Percentiles rank a stretch among this genome's conserved stretches.
phyloP scores from a whole-genome alignment of 192 early-diverging fungal genomes.

The Coemansia sp. region DNA sequence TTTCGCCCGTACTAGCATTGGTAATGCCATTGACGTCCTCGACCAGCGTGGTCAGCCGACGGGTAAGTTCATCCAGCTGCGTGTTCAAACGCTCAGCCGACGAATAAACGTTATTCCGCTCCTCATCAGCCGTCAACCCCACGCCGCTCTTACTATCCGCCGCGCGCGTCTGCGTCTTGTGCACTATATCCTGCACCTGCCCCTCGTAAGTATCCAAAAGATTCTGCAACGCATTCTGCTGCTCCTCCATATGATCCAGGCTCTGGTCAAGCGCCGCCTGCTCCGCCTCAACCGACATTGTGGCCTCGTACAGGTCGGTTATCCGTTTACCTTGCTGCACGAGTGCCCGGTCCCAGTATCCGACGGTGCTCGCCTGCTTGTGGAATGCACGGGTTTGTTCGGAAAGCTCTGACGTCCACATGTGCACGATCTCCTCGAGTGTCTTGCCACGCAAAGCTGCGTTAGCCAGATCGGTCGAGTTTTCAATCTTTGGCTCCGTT shows the following conservation, averaged over 20 bases:
- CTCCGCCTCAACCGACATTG: conserved; percentile 67
- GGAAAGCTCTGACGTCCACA: conserved; percentile 86
- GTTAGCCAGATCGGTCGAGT: conserved; percentile 46
- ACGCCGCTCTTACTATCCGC: conserved; percentile 42
- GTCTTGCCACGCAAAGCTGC: conserved; percentile 60
- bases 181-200: conserved; percentile 43
- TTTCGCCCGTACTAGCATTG: conserved; percentile 15
- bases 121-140: conserved; percentile 69
- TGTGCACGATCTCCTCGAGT: conserved; percentile 86
- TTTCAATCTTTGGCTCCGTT: conserved; percentile 57
- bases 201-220: conserved; percentile 80
- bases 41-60: conserved; percentile 75
- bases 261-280: conserved; percentile 82
- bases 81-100: conserved; percentile 83
- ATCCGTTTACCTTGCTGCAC: conserved; percentile 83
- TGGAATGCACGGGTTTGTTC: conserved; percentile 80
- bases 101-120: conserved; percentile 81
- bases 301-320: conserved; percentile 68
- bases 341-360: conserved; percentile 80
- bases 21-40: conserved; percentile 77
- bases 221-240: conserved; percentile 77
- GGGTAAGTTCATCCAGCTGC: conserved; percentile 83
- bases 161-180: conserved; percentile 56
- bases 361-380: conserved; percentile 76
- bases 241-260: conserved; percentile 82